phyloP scores from a whole-genome alignment of 2,329 filamentous ascomycete species.

The Colletotrichum lini region DNA sequence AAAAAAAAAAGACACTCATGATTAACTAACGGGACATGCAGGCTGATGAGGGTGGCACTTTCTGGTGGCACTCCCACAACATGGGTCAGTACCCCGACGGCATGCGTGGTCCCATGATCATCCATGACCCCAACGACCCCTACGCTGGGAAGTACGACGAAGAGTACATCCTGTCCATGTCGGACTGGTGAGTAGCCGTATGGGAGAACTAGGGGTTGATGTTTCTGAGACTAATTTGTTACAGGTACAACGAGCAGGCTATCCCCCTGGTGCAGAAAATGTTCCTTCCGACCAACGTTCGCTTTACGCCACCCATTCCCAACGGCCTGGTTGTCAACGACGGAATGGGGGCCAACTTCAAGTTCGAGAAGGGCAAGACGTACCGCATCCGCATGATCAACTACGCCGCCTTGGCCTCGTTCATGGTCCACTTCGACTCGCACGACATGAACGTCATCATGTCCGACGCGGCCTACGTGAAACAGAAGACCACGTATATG shows the following conservation, averaged over 20 bases:
- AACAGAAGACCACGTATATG: constrained; percentile 53
- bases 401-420: constrained; percentile 59
- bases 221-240: constrained; percentile 13
- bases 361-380: constrained; percentile 58
- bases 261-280: constrained; percentile 56
- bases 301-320: constrained; percentile 58
- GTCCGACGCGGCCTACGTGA: constrained; percentile 59
- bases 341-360: constrained; percentile 53
- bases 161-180: constrained; percentile 64
- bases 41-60: constrained; percentile 59
- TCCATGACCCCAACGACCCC: constrained; percentile 70
- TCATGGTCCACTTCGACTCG: constrained; percentile 60
- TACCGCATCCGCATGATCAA: constrained; percentile 64
- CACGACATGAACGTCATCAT: constrained; percentile 62
- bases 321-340: constrained; percentile 61
- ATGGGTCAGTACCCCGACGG: constrained; percentile 78
- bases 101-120: constrained; percentile 72
- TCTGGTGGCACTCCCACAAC: constrained; percentile 74
- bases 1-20: fast-evolving
- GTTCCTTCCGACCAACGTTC: constrained; percentile 57
- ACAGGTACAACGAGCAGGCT: constrained; percentile 60
- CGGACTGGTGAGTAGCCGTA: constrained; percentile 53
- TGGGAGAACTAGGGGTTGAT: neutral
- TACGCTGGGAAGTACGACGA: constrained; percentile 69
- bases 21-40: neutral